phyloP scores from a whole-genome alignment of 1,284 basidiomycete genomes.

The Ganoderma leucocontextum region DNA sequence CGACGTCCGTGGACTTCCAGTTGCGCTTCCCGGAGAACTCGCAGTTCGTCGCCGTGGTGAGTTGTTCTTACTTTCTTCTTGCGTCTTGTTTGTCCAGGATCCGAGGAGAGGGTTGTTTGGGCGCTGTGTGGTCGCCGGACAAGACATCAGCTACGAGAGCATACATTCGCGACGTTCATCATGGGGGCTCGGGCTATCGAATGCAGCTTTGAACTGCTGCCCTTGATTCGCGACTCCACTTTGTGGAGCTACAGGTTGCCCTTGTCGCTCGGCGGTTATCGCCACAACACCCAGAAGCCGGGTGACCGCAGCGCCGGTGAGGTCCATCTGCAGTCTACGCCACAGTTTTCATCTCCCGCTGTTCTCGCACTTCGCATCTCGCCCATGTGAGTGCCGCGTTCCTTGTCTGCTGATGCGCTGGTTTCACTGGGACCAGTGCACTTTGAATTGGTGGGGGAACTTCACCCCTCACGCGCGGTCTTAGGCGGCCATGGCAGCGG shows the following conservation, averaged over 20 bases:
- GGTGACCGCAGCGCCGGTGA: neutral
- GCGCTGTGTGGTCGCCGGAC: neutral
- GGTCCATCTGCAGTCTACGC: neutral
- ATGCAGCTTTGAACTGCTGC: neutral
- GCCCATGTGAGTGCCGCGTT: neutral
- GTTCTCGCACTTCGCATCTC: neutral
- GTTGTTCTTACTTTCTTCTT: conserved; percentile 41
- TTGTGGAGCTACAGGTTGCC: neutral
- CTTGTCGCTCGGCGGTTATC: neutral
- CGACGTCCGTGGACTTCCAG: conserved; percentile 58
- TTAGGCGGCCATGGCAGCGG: neutral
- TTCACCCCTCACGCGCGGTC: neutral
- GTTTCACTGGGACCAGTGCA: neutral
- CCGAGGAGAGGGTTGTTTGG: neutral
- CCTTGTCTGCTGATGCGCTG: neutral
- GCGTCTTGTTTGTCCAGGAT: neutral
- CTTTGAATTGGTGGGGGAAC: neutral
- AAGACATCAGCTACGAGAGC: neutral
- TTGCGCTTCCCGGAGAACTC: conserved; percentile 73
- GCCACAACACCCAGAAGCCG: neutral
- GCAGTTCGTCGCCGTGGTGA: conserved; percentile 78
- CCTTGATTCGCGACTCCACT: neutral
- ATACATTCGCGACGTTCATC: neutral
- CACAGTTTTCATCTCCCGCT: neutral
- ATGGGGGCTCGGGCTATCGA: neutral